Conservation (phyloP, 2,329 filamentous ascomycete species). For the Botrytis byssoidea region DNA sequence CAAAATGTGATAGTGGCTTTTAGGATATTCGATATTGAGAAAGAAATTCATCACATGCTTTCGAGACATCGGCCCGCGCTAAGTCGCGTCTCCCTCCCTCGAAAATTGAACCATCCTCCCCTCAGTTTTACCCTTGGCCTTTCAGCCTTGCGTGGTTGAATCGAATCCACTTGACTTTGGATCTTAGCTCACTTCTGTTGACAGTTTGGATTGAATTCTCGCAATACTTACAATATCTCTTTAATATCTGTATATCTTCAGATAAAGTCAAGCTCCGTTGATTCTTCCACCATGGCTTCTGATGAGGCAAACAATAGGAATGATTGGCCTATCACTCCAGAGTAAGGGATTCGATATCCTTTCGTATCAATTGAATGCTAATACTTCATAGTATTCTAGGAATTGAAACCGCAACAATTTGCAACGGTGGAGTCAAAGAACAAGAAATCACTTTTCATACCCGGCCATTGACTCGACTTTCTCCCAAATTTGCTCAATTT, state of each 20-base stretch:
- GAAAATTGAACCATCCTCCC: background rate
- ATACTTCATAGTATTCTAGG: background rate
- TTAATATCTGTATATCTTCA: background rate
- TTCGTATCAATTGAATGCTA: background rate
- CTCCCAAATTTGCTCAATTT: conserved; percentile 5
- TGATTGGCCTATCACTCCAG: conserved; percentile 15
- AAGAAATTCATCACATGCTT: conserved; percentile 9
- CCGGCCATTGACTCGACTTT: conserved; percentile 7
- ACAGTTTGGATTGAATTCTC: background rate
- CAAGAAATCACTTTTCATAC: conserved; percentile 16
- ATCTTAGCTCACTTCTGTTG: background rate
- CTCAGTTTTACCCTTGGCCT: background rate
- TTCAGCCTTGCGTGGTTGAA: background rate
- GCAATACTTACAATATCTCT: background rate
- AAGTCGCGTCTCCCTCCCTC: conserved; percentile 18
- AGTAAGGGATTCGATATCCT: background rate
- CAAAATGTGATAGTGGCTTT: background rate
- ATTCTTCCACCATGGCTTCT: background rate
- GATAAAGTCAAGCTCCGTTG: background rate
- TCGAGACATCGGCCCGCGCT: conserved; percentile 6
- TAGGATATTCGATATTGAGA: background rate
- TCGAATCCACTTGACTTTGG: background rate
- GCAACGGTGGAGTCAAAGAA: background rate
- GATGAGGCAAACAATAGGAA: background rate
- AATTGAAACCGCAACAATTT: conserved; percentile 8